Conservation (phyloP, 2,329 filamentous ascomycete genomes). For the Eutypella sp. region DNA sequence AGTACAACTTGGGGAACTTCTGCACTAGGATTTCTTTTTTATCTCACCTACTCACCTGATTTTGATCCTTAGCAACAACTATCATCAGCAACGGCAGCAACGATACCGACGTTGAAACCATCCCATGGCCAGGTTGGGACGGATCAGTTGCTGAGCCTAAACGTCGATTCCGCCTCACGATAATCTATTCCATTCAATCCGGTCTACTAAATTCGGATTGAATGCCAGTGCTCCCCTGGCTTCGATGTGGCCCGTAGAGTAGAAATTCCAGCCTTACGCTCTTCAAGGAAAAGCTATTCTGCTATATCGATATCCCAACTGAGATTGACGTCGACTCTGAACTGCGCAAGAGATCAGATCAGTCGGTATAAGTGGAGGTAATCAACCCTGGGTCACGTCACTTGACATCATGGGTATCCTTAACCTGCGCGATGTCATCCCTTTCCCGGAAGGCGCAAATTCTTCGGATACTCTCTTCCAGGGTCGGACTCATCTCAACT, state of each 20-base stretch:
- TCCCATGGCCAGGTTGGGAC: too few species aligned
- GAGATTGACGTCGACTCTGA: background rate
- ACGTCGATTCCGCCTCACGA: too few species aligned
- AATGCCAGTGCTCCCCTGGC: background rate
- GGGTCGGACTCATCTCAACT: conserved; percentile 62
- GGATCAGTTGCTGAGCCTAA: too few species aligned
- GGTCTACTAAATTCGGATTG: too few species aligned
- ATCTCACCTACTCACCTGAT: too few species aligned
- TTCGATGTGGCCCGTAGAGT: background rate
- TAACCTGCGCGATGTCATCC: conserved; percentile 39
- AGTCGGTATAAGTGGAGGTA: background rate
- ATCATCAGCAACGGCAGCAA: too few species aligned
- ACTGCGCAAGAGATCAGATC: background rate
- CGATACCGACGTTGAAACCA: too few species aligned
- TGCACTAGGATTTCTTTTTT: too few species aligned
- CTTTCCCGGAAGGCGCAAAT: conserved; percentile 50
- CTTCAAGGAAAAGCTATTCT: background rate
- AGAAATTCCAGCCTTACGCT: background rate
- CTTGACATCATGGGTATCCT: conserved; percentile 31
- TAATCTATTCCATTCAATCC: too few species aligned
- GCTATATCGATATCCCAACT: background rate
- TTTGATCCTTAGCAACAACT: too few species aligned
- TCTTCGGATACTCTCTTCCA: conserved; percentile 54
- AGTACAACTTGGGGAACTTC: too few species aligned
- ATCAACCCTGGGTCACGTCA: background rate